Evolutionary conservation across 352 stramenopile genomes (phyloP).

Genomic region (Pythium coloratum): DNA sequence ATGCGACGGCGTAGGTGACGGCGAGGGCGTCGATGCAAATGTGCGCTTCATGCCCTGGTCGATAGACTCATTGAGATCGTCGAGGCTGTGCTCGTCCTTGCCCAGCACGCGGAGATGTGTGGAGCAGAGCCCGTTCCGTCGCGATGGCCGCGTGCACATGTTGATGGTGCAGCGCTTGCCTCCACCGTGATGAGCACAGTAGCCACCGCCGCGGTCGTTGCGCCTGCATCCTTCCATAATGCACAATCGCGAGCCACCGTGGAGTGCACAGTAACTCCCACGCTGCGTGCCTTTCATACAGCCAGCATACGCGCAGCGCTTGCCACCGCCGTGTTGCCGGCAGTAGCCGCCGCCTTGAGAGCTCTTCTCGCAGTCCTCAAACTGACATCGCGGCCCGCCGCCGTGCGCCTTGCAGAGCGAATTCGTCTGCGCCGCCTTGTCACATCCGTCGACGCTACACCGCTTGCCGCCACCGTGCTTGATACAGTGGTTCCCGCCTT

Average conservation of each 20-base stretch:
- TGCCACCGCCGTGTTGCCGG: slow-evolving; percentile 46
- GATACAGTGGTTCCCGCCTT: slow-evolving; percentile 85
- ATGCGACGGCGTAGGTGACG: slow-evolving; percentile 10
- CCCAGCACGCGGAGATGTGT: slow-evolving; percentile 52
- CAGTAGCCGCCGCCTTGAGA: slow-evolving; percentile 52
- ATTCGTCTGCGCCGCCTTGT: slow-evolving; percentile 62
- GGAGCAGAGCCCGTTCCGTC: slow-evolving; percentile 79
- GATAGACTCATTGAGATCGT: slow-evolving; percentile 20
- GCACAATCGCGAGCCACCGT: slow-evolving; percentile 70
- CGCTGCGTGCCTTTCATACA: slow-evolving; percentile 51
- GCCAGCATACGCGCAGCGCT: slow-evolving; percentile 35
- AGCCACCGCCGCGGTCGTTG: slow-evolving; percentile 48
- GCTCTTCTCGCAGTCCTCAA: slow-evolving; percentile 44
- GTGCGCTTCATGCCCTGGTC: slow-evolving; percentile 8
- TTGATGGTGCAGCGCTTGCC: slow-evolving; percentile 75
- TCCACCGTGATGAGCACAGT: slow-evolving; percentile 46
- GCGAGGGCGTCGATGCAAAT: slow-evolving; percentile 4
- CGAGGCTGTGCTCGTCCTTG: slow-evolving; percentile 15
- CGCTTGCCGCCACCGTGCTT: slow-evolving; percentile 85
- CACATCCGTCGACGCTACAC: slow-evolving; percentile 73
- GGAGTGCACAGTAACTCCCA: slow-evolving; percentile 37
- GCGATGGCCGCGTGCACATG: slow-evolving; percentile 71
- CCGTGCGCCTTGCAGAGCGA: slow-evolving; percentile 50
- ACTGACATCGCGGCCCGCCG: slow-evolving; percentile 42
- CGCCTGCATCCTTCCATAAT: slow-evolving; percentile 72